Evolutionary conservation across 1,139 yeast species (phyloP), one percentile per base, ranked within the genome.

Genomic region (Lodderomyces parapsilosis): DNA sequence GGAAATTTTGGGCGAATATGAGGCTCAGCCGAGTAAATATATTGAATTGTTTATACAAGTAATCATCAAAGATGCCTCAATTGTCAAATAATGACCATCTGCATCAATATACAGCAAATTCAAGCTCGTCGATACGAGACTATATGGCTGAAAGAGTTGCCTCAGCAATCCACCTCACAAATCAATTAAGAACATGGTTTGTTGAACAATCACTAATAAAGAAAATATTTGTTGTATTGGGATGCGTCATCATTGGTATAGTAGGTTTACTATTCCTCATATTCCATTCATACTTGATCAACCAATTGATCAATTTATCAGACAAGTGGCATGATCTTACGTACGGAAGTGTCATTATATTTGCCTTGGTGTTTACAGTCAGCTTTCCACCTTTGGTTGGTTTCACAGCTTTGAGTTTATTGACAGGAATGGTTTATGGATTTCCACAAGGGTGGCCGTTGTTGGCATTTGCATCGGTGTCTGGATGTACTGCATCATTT

Each of bases 341-440:
- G 48, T 66, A 63, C 45, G 93, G 94, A 0, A 69, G 76, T 30
- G 50, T 78, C 2, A 57, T 86, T 1, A 63, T 91, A 48, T 77
- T 83, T 49, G 22, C 63, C 5, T 57, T 71, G 48, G 57, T 72
- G 9, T 73, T 73, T 50, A 49, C 66, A 8, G 76, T 73, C 28
- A 74, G 76, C 0, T 90, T 93, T 69, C 99, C 99, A 2, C 99
- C 98, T 1, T 53, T 91, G 52, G 64, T 90, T 39, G 99, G 99
- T 2, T 91, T 84, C 63, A 76, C 93, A 3, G 75, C 86, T 10
- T 65, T 87, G 31, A 76, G 85, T 15, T 74, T 87, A 46, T 62
- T 87, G 11, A 71, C 83, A 8, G 99, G 98, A 1, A 82, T 89
- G 80, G 78, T 86, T 22, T 93, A 85, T 59, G 98, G 98, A 2